Conservation (phyloP, 225 moss, liverwort and hornwort genomes). For the Pleurozium schreberi region DNA sequence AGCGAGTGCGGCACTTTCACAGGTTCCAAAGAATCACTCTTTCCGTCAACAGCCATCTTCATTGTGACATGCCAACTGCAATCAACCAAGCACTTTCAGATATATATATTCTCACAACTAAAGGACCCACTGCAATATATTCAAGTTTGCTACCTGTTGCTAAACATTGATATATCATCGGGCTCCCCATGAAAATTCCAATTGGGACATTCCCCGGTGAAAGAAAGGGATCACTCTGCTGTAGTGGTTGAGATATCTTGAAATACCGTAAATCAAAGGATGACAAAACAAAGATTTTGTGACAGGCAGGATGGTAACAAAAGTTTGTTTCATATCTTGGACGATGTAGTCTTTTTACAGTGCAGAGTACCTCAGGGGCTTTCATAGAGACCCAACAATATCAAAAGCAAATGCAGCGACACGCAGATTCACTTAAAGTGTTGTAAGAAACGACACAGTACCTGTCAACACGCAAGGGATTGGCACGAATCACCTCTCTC, state of each 20-base stretch:
- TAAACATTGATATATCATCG: neutral
- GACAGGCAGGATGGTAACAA: neutral
- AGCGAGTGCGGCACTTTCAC: constrained; percentile 36
- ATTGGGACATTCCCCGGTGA: too few species aligned
- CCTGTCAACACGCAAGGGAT: constrained; percentile 69
- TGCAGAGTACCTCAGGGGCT: neutral
- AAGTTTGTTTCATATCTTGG: neutral
- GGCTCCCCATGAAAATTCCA: too few species aligned
- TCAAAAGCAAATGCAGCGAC: neutral
- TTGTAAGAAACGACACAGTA: neutral
- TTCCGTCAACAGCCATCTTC: constrained; percentile 53
- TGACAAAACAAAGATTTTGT: too few species aligned
- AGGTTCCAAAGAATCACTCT: constrained; percentile 31
- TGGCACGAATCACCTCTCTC: constrained; percentile 40
- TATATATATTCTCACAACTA: neutral
- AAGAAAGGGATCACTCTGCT: neutral
- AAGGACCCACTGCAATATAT: neutral
- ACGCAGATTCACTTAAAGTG: neutral
- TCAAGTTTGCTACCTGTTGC: neutral
- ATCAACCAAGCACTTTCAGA: neutral
- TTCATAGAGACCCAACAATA: neutral
- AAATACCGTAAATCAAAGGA: neutral
- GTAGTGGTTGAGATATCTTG: too few species aligned
- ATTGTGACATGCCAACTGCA: constrained; percentile 81
- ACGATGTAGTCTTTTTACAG: neutral